Conservation (phyloP, 2,329 filamentous ascomycete genomes). For the Aspergillus caelatus region DNA sequence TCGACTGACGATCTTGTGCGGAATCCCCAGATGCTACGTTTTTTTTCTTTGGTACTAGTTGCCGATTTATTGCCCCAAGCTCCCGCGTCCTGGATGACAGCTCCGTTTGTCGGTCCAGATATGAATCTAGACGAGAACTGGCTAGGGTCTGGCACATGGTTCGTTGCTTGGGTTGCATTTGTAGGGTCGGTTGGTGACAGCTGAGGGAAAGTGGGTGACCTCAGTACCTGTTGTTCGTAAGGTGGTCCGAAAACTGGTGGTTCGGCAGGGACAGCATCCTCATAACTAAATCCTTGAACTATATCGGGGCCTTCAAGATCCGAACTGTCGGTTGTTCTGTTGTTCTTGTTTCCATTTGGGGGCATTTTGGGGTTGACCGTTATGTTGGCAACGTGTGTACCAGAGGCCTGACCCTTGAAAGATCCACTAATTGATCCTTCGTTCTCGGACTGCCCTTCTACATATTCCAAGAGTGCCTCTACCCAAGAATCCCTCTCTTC, state of each 20-base stretch:
- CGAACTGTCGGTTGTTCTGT: slow-evolving; percentile 42
- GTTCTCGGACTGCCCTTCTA: slow-evolving; percentile 58
- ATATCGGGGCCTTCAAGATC: slow-evolving; percentile 37
- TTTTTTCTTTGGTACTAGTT: slow-evolving; percentile 76
- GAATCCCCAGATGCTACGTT: slow-evolving; percentile 69
- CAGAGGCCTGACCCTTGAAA: slow-evolving; percentile 21
- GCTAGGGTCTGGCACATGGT: slow-evolving; percentile 35
- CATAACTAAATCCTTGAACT: slow-evolving; percentile 57
- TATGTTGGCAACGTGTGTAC: slow-evolving; percentile 22
- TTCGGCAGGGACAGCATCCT: slow-evolving; percentile 60
- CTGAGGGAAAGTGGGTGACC: slow-evolving; percentile 37
- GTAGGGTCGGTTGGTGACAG: slow-evolving; percentile 32
- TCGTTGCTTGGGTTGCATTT: slow-evolving; percentile 25
- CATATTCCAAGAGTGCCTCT: slow-evolving; percentile 83
- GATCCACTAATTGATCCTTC: slow-evolving; percentile 27
- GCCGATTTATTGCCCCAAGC: slow-evolving; percentile 78
- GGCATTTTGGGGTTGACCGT: slow-evolving; percentile 29
- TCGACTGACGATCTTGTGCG: slow-evolving; percentile 71
- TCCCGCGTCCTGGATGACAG: slow-evolving; percentile 79
- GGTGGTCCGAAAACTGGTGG: slow-evolving; percentile 56
- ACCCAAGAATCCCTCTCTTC: slow-evolving; percentile 93
- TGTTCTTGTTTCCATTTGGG: slow-evolving; percentile 28
- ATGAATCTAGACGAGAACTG: slow-evolving; percentile 58
- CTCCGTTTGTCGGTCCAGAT: slow-evolving; percentile 81
- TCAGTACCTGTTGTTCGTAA: slow-evolving; percentile 34